These are phyloP conservation scores for Claviceps maximensis DNA, from an alignment of 2,329 filamentous ascomycete species.

Conservation along the genomic window DNA sequence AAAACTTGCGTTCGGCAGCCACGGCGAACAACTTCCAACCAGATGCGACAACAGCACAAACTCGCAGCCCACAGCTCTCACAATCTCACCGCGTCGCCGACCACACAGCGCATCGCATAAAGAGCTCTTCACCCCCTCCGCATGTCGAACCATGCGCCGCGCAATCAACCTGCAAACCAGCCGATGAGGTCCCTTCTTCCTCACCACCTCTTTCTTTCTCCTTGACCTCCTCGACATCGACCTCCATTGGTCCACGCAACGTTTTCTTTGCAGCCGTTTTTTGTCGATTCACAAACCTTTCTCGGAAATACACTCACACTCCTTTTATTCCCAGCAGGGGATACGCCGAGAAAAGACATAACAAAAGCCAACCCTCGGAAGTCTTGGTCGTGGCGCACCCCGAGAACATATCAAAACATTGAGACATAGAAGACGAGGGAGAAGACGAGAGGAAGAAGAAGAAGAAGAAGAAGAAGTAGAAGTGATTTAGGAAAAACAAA, in stretches of 20 bases:
- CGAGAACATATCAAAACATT: no score
- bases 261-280: neutral
- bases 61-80: neutral
- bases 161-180: constrained; percentile 10
- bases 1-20: neutral
- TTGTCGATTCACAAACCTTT: neutral
- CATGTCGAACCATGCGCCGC: constrained; percentile 16
- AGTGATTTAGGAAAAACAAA: neutral
- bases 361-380: neutral
- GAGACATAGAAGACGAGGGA: no score
- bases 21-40: neutral
- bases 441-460: no score
- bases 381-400: neutral
- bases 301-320: neutral
- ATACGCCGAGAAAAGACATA: neutral
- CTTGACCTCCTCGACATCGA: constrained; percentile 13
- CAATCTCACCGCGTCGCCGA: neutral
- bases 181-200: constrained; percentile 16
- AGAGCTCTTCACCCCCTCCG: neutral
- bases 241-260: constrained; percentile 13
- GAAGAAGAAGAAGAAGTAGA: neutral
- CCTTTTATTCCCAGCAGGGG: neutral
- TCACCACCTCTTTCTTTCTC: neutral
- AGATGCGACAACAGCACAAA: neutral
- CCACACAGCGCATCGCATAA: neutral